Conservation (phyloP, 768 basidiomycete genomes). For the Suillus decipiens region DNA sequence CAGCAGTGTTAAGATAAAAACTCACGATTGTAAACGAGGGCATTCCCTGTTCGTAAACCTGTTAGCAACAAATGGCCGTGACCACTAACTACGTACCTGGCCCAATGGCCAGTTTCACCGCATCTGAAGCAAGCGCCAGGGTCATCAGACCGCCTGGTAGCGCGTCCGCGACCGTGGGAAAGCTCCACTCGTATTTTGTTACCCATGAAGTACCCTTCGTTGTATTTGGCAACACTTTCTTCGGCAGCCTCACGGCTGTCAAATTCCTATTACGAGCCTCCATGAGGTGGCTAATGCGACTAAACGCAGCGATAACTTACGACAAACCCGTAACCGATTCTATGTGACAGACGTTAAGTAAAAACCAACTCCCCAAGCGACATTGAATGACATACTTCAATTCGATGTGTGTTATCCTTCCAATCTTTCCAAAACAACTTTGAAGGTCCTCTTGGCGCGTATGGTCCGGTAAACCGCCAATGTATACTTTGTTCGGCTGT, state of each 20-base stretch:
- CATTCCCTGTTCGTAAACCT: slow-evolving; percentile 59
- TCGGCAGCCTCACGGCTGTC: slow-evolving; percentile 80
- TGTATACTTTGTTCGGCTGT: slow-evolving; percentile 93
- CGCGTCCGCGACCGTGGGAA: slow-evolving; percentile 81
- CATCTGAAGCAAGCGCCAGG: slow-evolving; percentile 90
- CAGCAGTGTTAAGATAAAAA: slow-evolving; percentile 16
- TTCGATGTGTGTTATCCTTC: slow-evolving; percentile 73
- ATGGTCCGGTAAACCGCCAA: slow-evolving; percentile 86
- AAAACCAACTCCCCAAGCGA: slow-evolving; percentile 16
- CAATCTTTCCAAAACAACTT: slow-evolving; percentile 86
- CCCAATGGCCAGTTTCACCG: slow-evolving; percentile 86
- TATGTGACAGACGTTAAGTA: slow-evolving; percentile 31
- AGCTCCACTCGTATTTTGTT: slow-evolving; percentile 89
- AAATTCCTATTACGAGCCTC: slow-evolving; percentile 62
- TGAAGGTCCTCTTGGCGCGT: slow-evolving; percentile 84
- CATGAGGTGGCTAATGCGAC: slow-evolving; percentile 12
- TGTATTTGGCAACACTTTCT: slow-evolving; percentile 84
- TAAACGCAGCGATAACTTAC: slow-evolving; percentile 45
- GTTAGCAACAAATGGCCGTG: slow-evolving; percentile 6
- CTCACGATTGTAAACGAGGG: slow-evolving; percentile 59
- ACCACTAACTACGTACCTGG: slow-evolving; percentile 53
- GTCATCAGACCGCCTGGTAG: slow-evolving; percentile 80
- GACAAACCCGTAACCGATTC: slow-evolving; percentile 89
- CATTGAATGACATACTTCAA: slow-evolving; percentile 65
- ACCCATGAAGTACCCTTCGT: slow-evolving; percentile 90